A percentile compares a stretch with the other conserved stretches of the same genome.
These are phyloP conservation scores for Nigrospora osmanthi DNA, from an alignment of 2,329 filamentous ascomycete genomes.

Conservation along the genomic window DNA sequence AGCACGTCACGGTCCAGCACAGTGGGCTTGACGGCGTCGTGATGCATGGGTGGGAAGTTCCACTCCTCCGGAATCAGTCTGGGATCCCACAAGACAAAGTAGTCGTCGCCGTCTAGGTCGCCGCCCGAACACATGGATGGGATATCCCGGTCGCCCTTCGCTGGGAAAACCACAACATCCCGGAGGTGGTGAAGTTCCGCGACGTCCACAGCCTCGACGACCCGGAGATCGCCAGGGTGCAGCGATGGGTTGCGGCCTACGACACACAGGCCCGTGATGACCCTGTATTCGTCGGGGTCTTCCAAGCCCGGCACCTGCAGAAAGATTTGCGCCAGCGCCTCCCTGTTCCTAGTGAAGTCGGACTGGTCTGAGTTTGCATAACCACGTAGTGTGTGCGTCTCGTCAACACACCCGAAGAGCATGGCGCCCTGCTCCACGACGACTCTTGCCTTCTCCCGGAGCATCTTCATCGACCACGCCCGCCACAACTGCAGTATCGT, in stretches of 20 bases:
- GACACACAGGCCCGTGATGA: slow-evolving; percentile 72
- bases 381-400: slow-evolving; percentile 68
- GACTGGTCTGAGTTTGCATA: slow-evolving; percentile 46
- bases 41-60: slow-evolving; percentile 74
- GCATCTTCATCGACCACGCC: slow-evolving; percentile 77
- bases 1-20: slow-evolving; percentile 56
- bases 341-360: slow-evolving; percentile 31
- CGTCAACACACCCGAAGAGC: slow-evolving; percentile 81
- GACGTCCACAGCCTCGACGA: slow-evolving; percentile 76
- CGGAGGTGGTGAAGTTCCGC: slow-evolving; percentile 66
- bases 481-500: slow-evolving; percentile 79
- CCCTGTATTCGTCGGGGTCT: slow-evolving; percentile 44
- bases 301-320: slow-evolving; percentile 61
- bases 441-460: slow-evolving; percentile 90
- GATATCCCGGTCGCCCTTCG: slow-evolving; percentile 74
- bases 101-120: slow-evolving; percentile 94
- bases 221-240: slow-evolving; percentile 83
- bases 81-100: slow-evolving; percentile 85
- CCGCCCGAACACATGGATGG: slow-evolving; percentile 94
- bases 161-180: slow-evolving; percentile 82
- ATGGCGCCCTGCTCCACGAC: slow-evolving; percentile 77
- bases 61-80: slow-evolving; percentile 62
- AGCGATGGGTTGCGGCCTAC: slow-evolving; percentile 89
- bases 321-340: slow-evolving; percentile 75
- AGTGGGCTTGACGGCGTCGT: slow-evolving; percentile 48